A percentile compares a stretch with the other conserved stretches of the same genome.
phyloP scores from a whole-genome alignment of 169 alveolate genomes.

The Cryptosporidium ryanae region DNA sequence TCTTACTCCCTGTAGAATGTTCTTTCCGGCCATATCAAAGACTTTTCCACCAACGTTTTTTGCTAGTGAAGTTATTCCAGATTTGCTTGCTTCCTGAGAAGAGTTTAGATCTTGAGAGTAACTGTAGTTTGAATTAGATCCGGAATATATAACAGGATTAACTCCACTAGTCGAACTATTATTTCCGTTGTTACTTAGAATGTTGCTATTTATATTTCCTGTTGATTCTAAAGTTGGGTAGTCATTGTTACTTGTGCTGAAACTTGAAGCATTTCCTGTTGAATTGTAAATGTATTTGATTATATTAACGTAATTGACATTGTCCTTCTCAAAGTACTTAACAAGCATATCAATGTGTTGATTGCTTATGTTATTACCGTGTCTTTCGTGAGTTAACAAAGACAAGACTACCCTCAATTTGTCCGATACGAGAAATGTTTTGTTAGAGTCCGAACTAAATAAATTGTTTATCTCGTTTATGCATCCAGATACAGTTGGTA shows the following conservation, averaged over 20 bases:
- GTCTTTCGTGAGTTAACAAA: conserved; percentile 52
- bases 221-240: too few species aligned
- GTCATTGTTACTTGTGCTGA: not conserved
- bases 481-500: conserved; percentile 71
- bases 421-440: conserved; percentile 23
- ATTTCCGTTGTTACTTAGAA: not conserved
- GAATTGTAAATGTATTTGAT: conserved; percentile 25
- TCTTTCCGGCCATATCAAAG: conserved; percentile 74
- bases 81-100: conserved; percentile 16
- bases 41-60: conserved; percentile 67
- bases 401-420: conserved; percentile 39
- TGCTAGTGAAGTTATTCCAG: conserved; percentile 65
- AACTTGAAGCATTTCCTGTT: not conserved
- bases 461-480: conserved; percentile 26
- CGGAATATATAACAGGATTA: not conserved
- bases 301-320: conserved; percentile 7
- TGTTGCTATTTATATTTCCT: not conserved
- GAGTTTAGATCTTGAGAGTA: not conserved
- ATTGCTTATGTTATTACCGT: conserved; percentile 32
- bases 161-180: not conserved
- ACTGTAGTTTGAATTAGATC: not conserved
- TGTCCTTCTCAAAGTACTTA: conserved; percentile 26
- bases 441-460: conserved; percentile 33
- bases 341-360: conserved; percentile 35
- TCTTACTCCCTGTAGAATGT: conserved; percentile 69